Percentiles rank a stretch among this genome's conserved stretches.
phyloP scores from a whole-genome alignment of 192 early-diverging fungal species.

The Coemansia guatemalensis region DNA sequence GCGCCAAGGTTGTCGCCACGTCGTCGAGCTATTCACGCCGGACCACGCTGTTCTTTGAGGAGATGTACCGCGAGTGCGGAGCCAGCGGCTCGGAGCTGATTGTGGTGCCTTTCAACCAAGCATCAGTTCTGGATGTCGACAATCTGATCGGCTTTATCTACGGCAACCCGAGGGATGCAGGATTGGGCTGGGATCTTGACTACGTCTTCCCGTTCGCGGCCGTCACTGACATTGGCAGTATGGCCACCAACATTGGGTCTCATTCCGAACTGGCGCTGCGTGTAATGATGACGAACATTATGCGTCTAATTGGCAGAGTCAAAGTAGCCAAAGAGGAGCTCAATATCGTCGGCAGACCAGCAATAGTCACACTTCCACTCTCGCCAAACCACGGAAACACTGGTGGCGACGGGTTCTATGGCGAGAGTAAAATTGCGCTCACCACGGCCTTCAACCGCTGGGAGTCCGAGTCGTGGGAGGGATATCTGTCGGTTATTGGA shows the following conservation, averaged over 20 bases:
- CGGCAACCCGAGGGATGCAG: constrained; percentile 50
- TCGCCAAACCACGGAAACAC: constrained; percentile 96
- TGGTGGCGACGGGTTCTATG: constrained; percentile 89
- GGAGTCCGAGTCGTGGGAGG: constrained; percentile 85
- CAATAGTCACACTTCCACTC: constrained; percentile 80
- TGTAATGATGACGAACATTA: constrained; percentile 89
- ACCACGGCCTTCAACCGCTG: constrained; percentile 90
- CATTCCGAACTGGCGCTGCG: constrained; percentile 88
- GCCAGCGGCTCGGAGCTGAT: constrained; percentile 81
- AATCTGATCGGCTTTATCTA: constrained; percentile 84
- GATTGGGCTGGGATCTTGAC: constrained; percentile 89
- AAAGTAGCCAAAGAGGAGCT: constrained; percentile 79
- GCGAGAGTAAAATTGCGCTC: constrained; percentile 88
- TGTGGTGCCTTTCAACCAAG: constrained; percentile 94
- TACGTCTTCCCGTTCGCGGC: constrained; percentile 93
- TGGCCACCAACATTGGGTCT: constrained; percentile 78
- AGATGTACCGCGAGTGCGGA: constrained; percentile 85
- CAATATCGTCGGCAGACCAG: constrained; percentile 69
- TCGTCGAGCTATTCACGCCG: constrained; percentile 79
- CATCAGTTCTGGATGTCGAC: constrained; percentile 78
- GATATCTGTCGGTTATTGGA: constrained; percentile 82
- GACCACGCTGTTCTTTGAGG: constrained; percentile 82
- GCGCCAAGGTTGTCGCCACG: constrained; percentile 85
- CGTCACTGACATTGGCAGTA: constrained; percentile 79
- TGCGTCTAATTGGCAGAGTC: constrained; percentile 81